Evolutionary conservation across 2,329 filamentous ascomycete species (phyloP).

Genomic region (Trichophyton verrucosum): DNA sequence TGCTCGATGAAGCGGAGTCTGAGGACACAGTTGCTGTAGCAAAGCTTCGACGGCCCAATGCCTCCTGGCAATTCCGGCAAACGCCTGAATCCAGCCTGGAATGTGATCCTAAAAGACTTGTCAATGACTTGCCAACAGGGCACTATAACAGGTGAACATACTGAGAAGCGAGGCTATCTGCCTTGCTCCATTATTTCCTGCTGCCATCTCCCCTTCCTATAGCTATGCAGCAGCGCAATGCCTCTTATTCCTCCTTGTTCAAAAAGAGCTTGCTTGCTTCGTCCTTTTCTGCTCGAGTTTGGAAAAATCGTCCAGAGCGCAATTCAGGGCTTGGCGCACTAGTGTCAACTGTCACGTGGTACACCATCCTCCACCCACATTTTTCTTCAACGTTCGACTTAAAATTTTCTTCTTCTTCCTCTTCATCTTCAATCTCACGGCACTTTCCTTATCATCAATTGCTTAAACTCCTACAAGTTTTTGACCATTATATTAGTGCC

Average conservation of each 20-base stretch:
- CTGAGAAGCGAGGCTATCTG: constrained; percentile 29
- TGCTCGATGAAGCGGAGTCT: not conserved
- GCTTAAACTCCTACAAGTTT: constrained; percentile 56
- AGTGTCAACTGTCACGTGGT: constrained; percentile 8
- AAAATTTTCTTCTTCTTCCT: constrained; percentile 24
- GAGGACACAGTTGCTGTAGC: constrained; percentile 28
- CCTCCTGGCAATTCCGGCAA: constrained; percentile 34
- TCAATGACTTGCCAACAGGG: not conserved
- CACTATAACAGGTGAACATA: constrained; percentile 17
- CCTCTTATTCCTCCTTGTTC: not conserved
- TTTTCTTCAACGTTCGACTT: constrained; percentile 14
- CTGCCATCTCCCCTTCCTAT: constrained; percentile 24
- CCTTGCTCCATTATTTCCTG: constrained; percentile 31
- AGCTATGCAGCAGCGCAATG: not conserved
- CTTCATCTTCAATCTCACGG: constrained; percentile 37
- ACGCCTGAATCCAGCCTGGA: constrained; percentile 29
- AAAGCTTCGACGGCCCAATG: constrained; percentile 29
- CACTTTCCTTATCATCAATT: constrained; percentile 95
- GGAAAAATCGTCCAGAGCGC: constrained; percentile 7
- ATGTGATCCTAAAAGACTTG: constrained; percentile 19
- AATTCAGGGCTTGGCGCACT: constrained; percentile 14
- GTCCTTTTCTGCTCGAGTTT: not conserved
- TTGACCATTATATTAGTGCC: constrained; percentile 86
- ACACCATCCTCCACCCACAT: constrained; percentile 7
- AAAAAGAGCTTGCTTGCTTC: constrained; percentile 3